phyloP scores from a whole-genome alignment of 2,329 filamentous ascomycete species.

The Tolypocladium sp. region DNA sequence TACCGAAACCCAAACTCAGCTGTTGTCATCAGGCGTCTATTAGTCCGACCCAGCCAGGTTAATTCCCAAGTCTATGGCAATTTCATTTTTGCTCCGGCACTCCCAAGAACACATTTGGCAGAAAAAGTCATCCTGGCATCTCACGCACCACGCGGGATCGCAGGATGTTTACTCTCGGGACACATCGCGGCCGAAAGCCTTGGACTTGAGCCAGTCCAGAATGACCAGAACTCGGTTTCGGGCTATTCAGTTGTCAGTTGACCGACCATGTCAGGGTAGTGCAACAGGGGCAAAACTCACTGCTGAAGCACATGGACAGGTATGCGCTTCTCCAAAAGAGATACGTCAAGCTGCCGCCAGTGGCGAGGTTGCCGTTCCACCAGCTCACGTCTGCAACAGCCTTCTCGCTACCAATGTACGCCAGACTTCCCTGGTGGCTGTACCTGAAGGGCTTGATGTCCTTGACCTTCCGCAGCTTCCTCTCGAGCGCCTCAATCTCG shows the following conservation, averaged over 20 bases:
- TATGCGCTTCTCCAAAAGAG: constrained; percentile 98
- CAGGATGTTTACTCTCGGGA: constrained; percentile 58
- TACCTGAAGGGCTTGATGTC: constrained; percentile 97
- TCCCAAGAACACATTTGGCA: not conserved
- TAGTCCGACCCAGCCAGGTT: constrained; percentile 1
- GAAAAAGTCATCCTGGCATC: not conserved
- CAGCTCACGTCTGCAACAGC: constrained; percentile 95
- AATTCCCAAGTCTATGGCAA: constrained; percentile 5
- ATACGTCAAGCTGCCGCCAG: constrained; percentile 88
- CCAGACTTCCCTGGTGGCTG: constrained; percentile 91
- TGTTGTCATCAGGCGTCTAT: not conserved
- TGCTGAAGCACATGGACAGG: constrained; percentile 99
- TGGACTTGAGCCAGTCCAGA: constrained; percentile 95
- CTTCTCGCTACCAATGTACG: constrained; percentile 97
- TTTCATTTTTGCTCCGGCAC: constrained; percentile 1
- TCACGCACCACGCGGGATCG: not conserved
- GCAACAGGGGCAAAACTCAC: constrained; percentile 47
- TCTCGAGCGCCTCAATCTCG: constrained; percentile 81
- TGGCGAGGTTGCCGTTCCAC: constrained; percentile 94
- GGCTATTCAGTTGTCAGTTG: constrained; percentile 38
- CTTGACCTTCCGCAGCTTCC: constrained; percentile 79
- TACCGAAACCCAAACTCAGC: not conserved
- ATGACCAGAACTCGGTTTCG: constrained; percentile 90
- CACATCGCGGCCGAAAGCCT: constrained; percentile 91
- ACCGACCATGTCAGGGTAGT: not conserved